phyloP scores from a whole-genome alignment of 1,284 basidiomycete species.

The Tremellales sp. region DNA sequence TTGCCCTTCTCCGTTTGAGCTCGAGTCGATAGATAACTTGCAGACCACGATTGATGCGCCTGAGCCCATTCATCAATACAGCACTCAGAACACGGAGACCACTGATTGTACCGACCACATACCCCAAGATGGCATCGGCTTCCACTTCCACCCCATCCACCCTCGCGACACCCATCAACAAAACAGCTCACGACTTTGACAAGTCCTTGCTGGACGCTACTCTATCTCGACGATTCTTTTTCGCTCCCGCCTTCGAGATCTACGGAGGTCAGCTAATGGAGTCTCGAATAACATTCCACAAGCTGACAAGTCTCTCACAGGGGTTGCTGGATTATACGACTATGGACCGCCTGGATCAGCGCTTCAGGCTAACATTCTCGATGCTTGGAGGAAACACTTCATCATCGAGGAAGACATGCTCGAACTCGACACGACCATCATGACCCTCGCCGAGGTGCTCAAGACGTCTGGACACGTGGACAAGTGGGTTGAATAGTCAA shows the following conservation, averaged over 20 bases:
- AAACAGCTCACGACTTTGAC: conserved; percentile 83
- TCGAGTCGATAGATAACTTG: background rate
- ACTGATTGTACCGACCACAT: background rate
- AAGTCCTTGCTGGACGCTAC: conserved; percentile 81
- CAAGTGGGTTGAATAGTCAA: conserved; percentile 50
- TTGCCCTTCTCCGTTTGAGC: background rate
- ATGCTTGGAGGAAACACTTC: conserved; percentile 97
- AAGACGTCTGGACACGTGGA: conserved; percentile 98
- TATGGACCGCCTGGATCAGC: conserved; percentile 94
- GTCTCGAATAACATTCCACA: background rate
- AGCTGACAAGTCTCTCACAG: conserved; percentile 48
- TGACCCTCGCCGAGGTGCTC: conserved; percentile 92
- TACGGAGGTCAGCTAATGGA: conserved; percentile 70
- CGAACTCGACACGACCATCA: conserved; percentile 96
- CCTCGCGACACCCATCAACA: conserved; percentile 59
- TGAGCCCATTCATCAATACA: background rate
- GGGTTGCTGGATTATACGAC: conserved; percentile 93
- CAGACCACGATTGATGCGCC: background rate
- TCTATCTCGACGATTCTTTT: conserved; percentile 92
- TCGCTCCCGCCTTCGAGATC: conserved; percentile 96
- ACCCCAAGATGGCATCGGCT: conserved; percentile 27
- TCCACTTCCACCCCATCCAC: conserved; percentile 35
- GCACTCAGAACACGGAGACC: background rate
- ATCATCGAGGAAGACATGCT: conserved; percentile 99
- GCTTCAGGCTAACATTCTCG: conserved; percentile 93